These are phyloP conservation scores for Emergomyces pasteurianus DNA, from an alignment of 2,329 filamentous ascomycete species.

Conservation along the genomic window DNA sequence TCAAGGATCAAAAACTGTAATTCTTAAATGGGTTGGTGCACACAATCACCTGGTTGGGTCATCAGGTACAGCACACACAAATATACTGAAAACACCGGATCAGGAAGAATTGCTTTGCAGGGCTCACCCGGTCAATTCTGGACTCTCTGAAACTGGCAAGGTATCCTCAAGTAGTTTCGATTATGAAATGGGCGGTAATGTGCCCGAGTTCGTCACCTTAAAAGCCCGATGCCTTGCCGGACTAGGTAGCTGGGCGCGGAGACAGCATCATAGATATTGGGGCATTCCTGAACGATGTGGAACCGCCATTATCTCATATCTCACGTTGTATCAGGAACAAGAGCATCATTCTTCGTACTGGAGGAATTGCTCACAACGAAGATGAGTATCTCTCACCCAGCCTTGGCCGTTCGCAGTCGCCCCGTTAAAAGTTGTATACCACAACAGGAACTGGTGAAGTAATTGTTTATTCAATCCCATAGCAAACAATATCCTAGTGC, in stretches of 20 bases:
- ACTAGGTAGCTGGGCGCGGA: background rate
- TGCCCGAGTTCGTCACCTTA: background rate
- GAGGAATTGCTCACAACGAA: background rate
- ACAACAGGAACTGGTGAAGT: background rate
- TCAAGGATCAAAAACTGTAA: background rate
- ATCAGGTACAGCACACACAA: background rate
- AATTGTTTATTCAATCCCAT: background rate
- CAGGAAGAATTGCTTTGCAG: background rate
- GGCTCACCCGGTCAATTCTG: background rate
- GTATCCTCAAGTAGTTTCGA: background rate
- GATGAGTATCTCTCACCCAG: background rate
- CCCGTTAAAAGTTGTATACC: background rate
- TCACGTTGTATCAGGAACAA: background rate
- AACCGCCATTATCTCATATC: background rate
- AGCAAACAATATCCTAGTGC: background rate
- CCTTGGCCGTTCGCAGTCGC: background rate
- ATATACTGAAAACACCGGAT: background rate
- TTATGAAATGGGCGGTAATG: background rate
- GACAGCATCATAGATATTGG: background rate
- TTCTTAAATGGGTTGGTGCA: background rate
- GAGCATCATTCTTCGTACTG: background rate
- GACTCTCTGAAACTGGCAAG: background rate
- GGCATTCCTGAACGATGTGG: background rate
- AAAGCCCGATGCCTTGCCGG: background rate
- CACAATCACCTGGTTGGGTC: background rate